Base-by-base conservation (phyloP, 2,329 filamentous ascomycete genomes). In the Colletotrichum sojae region DNA sequence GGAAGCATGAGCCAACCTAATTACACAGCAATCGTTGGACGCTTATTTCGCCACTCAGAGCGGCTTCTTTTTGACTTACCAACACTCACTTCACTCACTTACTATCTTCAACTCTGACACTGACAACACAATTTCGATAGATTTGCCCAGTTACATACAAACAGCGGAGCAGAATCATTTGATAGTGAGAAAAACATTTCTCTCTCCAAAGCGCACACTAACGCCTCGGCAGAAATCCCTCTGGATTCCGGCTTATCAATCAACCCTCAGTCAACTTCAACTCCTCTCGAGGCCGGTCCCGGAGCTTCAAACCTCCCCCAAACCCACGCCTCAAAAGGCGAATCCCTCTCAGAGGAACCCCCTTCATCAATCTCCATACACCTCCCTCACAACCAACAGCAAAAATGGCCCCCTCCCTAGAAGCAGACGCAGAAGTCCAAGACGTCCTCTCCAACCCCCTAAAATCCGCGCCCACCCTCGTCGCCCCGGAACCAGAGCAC, bases 401-500 rank as follows among this genome's bases (percentile, higher is more conserved):
- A 25, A 40, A 20, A 13, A 97, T 97, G 94, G 91, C 94, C 62
- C 94, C 94, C 18, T 94, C 92, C 25, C 84, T 97, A 54, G 92
- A 97, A 83, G 90, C 91, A 75, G 88, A 91, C 57, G 84, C 97
- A 52, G 92, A 97, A 83, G 22, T 31, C 15, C 90, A 91, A 75
- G 91, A 94, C 67, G 91, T 94, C 71, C 84, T 97, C 73, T 84
- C 90, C 73, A 91, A 93, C 76, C 92, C 93, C 8, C 85, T 95
- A 65, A 94, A 94, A 80, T 85, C 89, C 63, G 91, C 93, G 59
- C 94, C 95, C 1, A 88, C 94, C 72, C 92, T 99, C 62, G 93
- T 98, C 72, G 96, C 96, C 20, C 95, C 96, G 48, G 95, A 98
- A 78, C 95, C 95, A 83, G 94, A 98, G 81, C 95, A 98, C 84